Conservation (phyloP, 257 asterid genomes). For the Forsythia viridissima region DNA sequence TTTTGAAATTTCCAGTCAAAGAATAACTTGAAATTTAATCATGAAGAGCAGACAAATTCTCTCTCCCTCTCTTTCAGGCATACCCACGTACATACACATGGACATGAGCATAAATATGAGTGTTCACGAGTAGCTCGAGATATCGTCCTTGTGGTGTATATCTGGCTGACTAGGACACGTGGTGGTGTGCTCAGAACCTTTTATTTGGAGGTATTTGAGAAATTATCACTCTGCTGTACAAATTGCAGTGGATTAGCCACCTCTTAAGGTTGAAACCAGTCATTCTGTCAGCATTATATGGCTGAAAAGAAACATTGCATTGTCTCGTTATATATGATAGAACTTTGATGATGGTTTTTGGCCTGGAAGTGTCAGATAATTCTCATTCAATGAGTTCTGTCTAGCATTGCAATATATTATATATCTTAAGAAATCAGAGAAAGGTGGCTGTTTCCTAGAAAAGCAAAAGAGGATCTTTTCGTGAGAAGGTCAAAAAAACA, state of each 20-base stretch:
- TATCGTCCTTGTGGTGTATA: not conserved
- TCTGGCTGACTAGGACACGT: not conserved
- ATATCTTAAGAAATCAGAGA: not conserved
- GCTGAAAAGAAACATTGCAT: not conserved
- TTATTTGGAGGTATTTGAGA: not conserved
- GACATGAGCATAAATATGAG: not conserved
- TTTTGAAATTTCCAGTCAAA: not conserved
- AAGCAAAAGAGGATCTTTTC: not conserved
- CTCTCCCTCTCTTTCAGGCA: not conserved
- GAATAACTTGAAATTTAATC: not conserved
- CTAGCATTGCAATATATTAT: not conserved
- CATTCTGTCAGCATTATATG: not conserved
- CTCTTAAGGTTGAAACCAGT: not conserved
- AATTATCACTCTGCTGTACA: not conserved
- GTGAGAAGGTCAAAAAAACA: not conserved
- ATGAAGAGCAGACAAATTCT: not conserved
- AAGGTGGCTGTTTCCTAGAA: not conserved
- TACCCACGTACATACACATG: not conserved
- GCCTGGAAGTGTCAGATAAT: not conserved
- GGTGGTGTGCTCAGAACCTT: not conserved
- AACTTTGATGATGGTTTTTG: not conserved
- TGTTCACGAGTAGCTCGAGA: not conserved
- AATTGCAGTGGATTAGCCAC: not conserved
- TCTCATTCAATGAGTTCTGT: not conserved
- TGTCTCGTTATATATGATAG: not conserved